These are phyloP conservation scores for Fomitiporia mediterranea DNA, from an alignment of 1,284 basidiomycete genomes.

Conservation along the genomic window DNA sequence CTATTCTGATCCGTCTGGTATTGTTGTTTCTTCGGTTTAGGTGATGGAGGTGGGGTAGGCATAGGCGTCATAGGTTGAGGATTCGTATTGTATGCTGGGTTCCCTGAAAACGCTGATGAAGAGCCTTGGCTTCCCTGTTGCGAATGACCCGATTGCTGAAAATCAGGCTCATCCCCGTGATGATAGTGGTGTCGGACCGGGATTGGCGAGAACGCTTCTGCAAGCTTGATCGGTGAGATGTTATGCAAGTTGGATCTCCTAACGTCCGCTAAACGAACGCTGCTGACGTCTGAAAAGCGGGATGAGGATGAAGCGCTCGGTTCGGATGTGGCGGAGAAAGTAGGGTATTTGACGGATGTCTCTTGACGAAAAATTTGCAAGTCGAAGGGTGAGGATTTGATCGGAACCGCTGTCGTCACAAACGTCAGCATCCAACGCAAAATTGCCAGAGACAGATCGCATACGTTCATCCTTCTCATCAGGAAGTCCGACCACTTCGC, in stretches of 20 bases:
- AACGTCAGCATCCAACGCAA: conserved; percentile 7
- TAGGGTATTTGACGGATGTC: conserved; percentile 91
- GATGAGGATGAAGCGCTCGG: conserved; percentile 36
- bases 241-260: neutral
- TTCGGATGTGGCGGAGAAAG: conserved; percentile 64
- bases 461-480: conserved; percentile 60
- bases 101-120: conserved; percentile 45
- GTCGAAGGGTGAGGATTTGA: conserved; percentile 87
- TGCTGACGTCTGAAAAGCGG: conserved; percentile 38
- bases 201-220: conserved; percentile 87
- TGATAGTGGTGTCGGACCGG: conserved; percentile 91
- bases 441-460: conserved; percentile 16
- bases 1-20: conserved; percentile 96
- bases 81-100: conserved; percentile 43
- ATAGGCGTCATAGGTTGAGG: conserved; percentile 79
- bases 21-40: conserved; percentile 96
- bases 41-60: conserved; percentile 83
- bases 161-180: conserved; percentile 62
- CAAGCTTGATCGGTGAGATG: conserved; percentile 46
- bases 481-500: conserved; percentile 76
- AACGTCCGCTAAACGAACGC: conserved; percentile 28
- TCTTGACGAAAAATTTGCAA: conserved; percentile 85
- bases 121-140: neutral
- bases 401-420: conserved; percentile 38
- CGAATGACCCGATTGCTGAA: conserved; percentile 27